A percentile compares a stretch with the other conserved stretches of the same genome.
Conservation (phyloP, 2,329 filamentous ascomycete species). For the Pseudogymnoascus sp. region DNA sequence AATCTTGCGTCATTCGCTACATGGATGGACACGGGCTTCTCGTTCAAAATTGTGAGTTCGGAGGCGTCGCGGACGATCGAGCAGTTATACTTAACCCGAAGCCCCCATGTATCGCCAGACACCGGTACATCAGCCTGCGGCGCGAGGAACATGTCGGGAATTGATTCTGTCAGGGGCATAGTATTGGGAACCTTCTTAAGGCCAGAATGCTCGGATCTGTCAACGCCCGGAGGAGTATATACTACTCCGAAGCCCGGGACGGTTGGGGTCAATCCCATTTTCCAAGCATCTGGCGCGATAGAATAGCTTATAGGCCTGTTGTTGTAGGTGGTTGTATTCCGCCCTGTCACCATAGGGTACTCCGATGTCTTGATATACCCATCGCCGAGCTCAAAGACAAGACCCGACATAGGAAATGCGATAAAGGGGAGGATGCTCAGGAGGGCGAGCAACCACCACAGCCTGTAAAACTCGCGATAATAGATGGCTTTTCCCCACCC, state of each 20-base stretch:
- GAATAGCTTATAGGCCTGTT: not conserved
- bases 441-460: not conserved
- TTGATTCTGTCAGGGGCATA: not conserved
- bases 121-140: slow-evolving; percentile 3
- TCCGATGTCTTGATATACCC: not conserved
- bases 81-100: slow-evolving; percentile 4
- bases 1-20: no score
- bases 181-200: not conserved
- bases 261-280: not conserved
- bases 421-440: not conserved
- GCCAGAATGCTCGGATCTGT: not conserved
- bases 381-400: not conserved
- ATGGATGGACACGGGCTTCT: not conserved
- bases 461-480: not conserved
- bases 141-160: slow-evolving; percentile 1
- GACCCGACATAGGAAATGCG: not conserved
- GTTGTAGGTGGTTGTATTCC: not conserved
- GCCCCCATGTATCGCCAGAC: slow-evolving; percentile 1
- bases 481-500: not conserved
- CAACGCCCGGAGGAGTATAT: not conserved
- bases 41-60: slow-evolving; percentile 1
- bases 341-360: not conserved
- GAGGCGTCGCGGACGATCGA: not conserved
- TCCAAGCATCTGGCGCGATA: not conserved
- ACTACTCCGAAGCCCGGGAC: not conserved